These are phyloP conservation scores for Chionographis japonica DNA, from an alignment of 106 monocot species.

Conservation along the genomic window DNA sequence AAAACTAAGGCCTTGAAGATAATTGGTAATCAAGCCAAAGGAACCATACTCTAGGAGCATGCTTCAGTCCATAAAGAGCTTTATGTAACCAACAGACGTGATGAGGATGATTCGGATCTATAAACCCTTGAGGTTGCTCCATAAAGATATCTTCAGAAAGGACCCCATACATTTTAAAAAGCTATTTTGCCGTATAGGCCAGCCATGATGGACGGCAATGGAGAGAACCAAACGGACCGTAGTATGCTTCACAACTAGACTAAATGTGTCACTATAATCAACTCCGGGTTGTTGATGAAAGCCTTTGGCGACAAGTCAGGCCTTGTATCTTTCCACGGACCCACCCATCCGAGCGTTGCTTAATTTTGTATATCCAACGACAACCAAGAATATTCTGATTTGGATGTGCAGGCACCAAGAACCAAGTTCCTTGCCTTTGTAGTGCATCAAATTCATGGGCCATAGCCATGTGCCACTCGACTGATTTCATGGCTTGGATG, in stretches of 20 bases:
- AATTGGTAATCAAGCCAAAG: no score
- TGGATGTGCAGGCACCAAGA: no score
- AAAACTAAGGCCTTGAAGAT: no score
- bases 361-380: no score
- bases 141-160: not conserved
- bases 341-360: no score
- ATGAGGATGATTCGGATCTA: not conserved
- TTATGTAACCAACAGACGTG: not conserved
- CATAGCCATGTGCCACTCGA: no score
- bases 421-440: no score
- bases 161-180: not conserved
- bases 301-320: not conserved
- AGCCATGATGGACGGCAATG: not conserved
- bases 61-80: not conserved
- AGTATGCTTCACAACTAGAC: not conserved
- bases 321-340: not conserved
- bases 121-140: not conserved
- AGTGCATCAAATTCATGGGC: no score
- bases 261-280: not conserved
- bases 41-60: not conserved
- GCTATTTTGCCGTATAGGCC: not conserved
- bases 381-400: no score
- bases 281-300: not conserved
- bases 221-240: not conserved
- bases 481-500: no score